phyloP scores from a whole-genome alignment of 2,329 filamentous ascomycete genomes.

The Calonectria honghensis region DNA sequence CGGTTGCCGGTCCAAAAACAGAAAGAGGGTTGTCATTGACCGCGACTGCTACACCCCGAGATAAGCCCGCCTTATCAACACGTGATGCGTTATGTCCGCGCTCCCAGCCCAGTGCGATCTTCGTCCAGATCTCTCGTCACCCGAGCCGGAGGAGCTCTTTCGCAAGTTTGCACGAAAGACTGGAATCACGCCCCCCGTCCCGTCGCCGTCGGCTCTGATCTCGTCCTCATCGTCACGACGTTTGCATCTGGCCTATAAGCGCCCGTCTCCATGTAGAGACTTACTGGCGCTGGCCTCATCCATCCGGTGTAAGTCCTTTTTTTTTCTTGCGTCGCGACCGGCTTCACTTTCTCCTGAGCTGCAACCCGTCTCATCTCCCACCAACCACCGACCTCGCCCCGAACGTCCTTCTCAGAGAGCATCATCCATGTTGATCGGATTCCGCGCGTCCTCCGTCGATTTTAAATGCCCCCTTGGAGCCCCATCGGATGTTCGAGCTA shows the following conservation, averaged over 20 bases:
- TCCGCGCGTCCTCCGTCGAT: conserved; percentile 15
- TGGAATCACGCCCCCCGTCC: conserved; percentile 49
- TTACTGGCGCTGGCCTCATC: conserved; percentile 57
- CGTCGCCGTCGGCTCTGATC: conserved; percentile 45
- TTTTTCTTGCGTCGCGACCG: conserved; percentile 53
- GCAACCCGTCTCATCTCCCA: conserved; percentile 42
- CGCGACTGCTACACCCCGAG: conserved; percentile 43
- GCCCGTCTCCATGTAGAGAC: conserved; percentile 62
- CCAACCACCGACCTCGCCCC: conserved; percentile 15
- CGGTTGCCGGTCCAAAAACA: conserved; percentile 45
- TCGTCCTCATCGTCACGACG: conserved; percentile 33
- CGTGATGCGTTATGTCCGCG: conserved; percentile 59
- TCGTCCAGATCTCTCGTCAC: conserved; percentile 61
- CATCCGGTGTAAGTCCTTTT: conserved; percentile 60
- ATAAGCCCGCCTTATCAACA: conserved; percentile 58
- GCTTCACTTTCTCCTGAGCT: conserved; percentile 52
- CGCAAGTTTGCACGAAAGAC: conserved; percentile 60
- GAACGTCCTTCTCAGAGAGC: background rate
- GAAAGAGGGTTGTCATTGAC: conserved; percentile 20
- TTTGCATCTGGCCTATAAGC: conserved; percentile 43
- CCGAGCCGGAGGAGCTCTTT: conserved; percentile 60
- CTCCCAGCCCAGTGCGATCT: conserved; percentile 53
- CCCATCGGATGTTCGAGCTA: conserved; percentile 39
- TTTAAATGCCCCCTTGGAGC: conserved; percentile 5
- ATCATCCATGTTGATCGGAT: background rate